A percentile compares a stretch with the other conserved stretches of the same genome.
These are phyloP conservation scores for slime mould (Dictyostelium discoideum) DNA, from an alignment of 78 protist genomes.

Conservation along the genomic window dicty_2.7 NC_007088.5:5507001-5507500, in stretches of 20 bases:
- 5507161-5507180: background rate
- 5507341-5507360: too few relatives aligned
- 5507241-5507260: too few relatives aligned
- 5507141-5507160: background rate
- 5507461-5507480: too few relatives aligned
- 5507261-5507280: background rate
- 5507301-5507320: background rate
- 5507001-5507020: too few relatives aligned
- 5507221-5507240: background rate
- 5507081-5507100: too few relatives aligned
- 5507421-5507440: too few relatives aligned
- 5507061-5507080: background rate
- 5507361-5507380: too few relatives aligned
- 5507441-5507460: too few relatives aligned
- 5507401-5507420: too few relatives aligned
- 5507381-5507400: too few relatives aligned
- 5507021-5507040: background rate
- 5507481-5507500: too few relatives aligned
- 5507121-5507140: background rate
- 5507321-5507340: too few relatives aligned
- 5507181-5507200: background rate
- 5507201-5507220: background rate
- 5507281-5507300: background rate
- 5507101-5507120: background rate
- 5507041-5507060: background rate